Conservation (phyloP, 1,139 yeast species). For the Suhomyces coccinellae region DNA sequence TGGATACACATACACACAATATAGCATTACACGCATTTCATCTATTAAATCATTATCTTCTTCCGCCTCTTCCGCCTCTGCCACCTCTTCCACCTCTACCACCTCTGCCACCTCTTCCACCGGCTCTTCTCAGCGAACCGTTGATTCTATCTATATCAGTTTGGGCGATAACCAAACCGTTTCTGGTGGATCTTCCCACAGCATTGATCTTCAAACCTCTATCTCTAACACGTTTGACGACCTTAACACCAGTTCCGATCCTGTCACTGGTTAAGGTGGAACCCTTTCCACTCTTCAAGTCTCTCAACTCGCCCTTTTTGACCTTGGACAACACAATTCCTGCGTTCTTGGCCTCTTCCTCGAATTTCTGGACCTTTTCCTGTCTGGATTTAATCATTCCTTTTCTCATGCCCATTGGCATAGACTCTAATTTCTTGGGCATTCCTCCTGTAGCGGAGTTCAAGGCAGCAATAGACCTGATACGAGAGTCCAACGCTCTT, state of each 20-base stretch:
- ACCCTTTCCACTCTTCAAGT: conserved; percentile 55
- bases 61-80: conserved; percentile 5
- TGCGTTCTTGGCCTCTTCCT: conserved; percentile 79
- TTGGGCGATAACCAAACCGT: conserved; percentile 76
- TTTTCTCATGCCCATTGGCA: conserved; percentile 86
- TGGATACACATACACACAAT: not conserved
- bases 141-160: conserved; percentile 59
- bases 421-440: conserved; percentile 59
- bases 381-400: conserved; percentile 70
- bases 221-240: conserved; percentile 49
- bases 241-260: conserved; percentile 52
- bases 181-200: conserved; percentile 77
- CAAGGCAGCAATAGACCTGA: conserved; percentile 53
- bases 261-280: conserved; percentile 53
- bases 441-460: conserved; percentile 47
- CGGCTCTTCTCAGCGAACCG: conserved; percentile 16
- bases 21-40: not conserved
- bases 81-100: conserved; percentile 13
- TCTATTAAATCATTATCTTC: not conserved
- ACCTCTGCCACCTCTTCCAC: conserved; percentile 17
- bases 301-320: conserved; percentile 63
- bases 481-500: conserved; percentile 68
- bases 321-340: conserved; percentile 77
- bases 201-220: conserved; percentile 77
- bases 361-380: conserved; percentile 55